Base-by-base conservation (phyloP, 1,139 yeast genomes). In the Lodderomyces oxycetoniae region DNA sequence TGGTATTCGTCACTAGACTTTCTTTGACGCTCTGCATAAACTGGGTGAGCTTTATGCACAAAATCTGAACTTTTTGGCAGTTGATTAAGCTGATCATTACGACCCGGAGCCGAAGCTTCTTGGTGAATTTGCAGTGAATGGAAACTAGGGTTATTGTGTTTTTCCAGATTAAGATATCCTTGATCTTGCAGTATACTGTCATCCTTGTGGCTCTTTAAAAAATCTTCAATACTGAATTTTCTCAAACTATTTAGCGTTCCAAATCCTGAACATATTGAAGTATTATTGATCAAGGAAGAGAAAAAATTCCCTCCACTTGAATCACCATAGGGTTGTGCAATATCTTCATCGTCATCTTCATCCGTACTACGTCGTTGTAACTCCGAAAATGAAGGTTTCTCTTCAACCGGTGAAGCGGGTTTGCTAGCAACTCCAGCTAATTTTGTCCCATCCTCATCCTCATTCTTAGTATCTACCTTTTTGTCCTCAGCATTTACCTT, bases 241-340 rank as follows among this genome's bases (percentile, higher is more conserved):
- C 29, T 33, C 26, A 36, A 25, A 43, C 26, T 48, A 36, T 17
- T 44, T 39, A 37, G 17, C 10, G 39, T 22, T 12, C 57, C 52
- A 44, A 70, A 59, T 4, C 78, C 79, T 2, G 72, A 71, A 47
- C 67, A 72, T 36, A 73, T 63, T 41, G 74, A 67, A 0, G 79
- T 75, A 0, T 77, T 63, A 1, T 79, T 70, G 30, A 75, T 50
- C 33, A 74, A 46, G 1, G 71, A 69, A 1, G 72, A 74, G 44
- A 75, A 50, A 36, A 51, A 55, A 38, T 47, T 48, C 30, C 43
- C 45, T 7, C 22, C 30, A n/a, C 12, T 11, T 3, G 51, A 43
- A 12, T 46, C 57, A 4, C 46, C 44, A 17, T 43, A 35, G 2
- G 58, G 50, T 13, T 31, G 33, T 5, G 61, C 61, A 7, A 35